phyloP scores from a whole-genome alignment of 495 filamentous ascomycete species.

The Evernia prunastri region DNA sequence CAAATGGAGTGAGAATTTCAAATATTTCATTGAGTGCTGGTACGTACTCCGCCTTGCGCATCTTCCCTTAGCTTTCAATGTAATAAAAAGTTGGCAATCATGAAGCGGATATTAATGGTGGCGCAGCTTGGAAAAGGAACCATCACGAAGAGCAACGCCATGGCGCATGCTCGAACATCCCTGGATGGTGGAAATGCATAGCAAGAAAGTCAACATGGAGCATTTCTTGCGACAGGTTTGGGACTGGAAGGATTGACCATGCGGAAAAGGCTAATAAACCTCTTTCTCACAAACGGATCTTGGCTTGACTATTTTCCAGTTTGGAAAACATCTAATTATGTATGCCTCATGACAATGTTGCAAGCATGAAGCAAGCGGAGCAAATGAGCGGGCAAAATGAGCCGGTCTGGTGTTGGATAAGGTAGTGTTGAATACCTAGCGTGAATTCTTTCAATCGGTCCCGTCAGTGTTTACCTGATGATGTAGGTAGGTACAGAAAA shows the following conservation, averaged over 20 bases:
- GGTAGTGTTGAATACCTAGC: neutral
- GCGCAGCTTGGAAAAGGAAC: constrained; percentile 85
- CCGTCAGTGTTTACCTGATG: neutral
- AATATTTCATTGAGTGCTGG: constrained; percentile 99
- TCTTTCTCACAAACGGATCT: too few species aligned
- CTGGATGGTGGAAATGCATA: constrained; percentile 93
- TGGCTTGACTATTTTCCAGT: neutral
- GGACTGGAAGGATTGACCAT: constrained; percentile 67
- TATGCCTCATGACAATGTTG: neutral
- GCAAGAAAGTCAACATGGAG: constrained; percentile 94
- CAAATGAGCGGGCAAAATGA: neutral
- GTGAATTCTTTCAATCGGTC: neutral
- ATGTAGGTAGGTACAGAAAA: neutral
- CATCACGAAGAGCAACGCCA: constrained; percentile 74
- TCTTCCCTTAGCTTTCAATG: neutral
- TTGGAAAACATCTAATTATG: neutral
- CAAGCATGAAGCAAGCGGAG: neutral
- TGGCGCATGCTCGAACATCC: constrained; percentile 99
- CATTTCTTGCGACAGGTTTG: constrained; percentile 88
- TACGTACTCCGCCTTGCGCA: constrained; percentile 46
- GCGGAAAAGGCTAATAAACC: neutral
- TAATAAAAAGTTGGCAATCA: too few species aligned
- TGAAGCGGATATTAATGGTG: constrained; percentile 10
- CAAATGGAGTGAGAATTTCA: constrained; percentile 91
- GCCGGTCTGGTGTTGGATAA: neutral